Base-by-base conservation (phyloP, 805 yeast species). In the Candida andamanensis region DNA sequence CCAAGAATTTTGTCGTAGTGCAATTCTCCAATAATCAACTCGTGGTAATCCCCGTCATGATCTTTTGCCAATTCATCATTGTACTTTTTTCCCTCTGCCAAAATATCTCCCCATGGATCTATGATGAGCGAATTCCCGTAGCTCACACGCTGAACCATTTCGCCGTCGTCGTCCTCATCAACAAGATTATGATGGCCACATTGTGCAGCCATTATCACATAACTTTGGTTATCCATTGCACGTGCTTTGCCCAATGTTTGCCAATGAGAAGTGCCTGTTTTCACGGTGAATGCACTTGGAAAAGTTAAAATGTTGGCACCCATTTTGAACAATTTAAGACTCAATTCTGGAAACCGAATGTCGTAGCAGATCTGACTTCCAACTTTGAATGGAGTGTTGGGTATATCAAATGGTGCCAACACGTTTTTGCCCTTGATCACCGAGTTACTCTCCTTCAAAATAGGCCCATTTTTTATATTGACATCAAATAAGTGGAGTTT, bases 251-350 rank as follows among this genome's bases (percentile, higher is more conserved):
- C 96, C 31, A 90, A 63, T 1, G 74, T 54, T 32, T 77, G 77
- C 95, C 97, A 90, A 50, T 90, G 98, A 1, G 90, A 85, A 31
- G 76, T 76, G 1, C 98, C 98, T 0, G 97, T 90, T 41, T 79
- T 78, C 51, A 83, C 74, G 0, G 96, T 92, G 67, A 94, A 92
- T 0, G 97, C 97, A 16, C 94, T 80, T 0, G 98, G 97, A 46
- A 66, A 90, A 2, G 90, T 73, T 24, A 90, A 45, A 15, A 90
- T 62, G 36, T 85, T 71, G 1, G 95, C 95, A 3, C 95, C 95
- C 32, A 60, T 45, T 7, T 73, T 50, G 31, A 95, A 61, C 21
- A 84, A 57, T 24, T 78, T 57, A 21, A 81, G 46, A 1, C 92
- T 78, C 29, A 84, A 58, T 51, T 87, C 95, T 0, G 95, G 95